phyloP scores from a whole-genome alignment of 1,284 basidiomycete species.

The Pseudomicrostroma phylloplanum region DNA sequence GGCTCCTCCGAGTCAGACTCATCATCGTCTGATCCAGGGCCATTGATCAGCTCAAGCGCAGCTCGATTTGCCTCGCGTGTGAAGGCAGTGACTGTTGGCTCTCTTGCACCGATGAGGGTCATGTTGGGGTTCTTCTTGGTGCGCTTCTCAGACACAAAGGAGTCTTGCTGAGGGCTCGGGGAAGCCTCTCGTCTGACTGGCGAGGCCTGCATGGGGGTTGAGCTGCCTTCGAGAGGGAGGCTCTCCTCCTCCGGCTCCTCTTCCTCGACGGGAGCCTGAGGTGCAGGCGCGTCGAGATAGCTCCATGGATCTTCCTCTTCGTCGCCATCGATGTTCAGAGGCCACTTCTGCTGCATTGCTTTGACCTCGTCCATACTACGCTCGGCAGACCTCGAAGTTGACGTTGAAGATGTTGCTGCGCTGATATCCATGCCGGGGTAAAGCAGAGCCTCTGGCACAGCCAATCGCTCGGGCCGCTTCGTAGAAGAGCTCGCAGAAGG shows the following conservation, averaged over 20 bases:
- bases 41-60: too few relatives aligned
- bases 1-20: constrained; percentile 20
- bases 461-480: constrained; percentile 30
- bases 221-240: too few relatives aligned
- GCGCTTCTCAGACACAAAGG: too few relatives aligned
- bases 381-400: constrained; percentile 19
- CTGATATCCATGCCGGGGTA: constrained; percentile 29
- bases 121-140: too few relatives aligned
- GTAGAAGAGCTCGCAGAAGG: constrained; percentile 7
- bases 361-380: constrained; percentile 36
- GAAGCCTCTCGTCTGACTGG: too few relatives aligned
- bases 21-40: constrained; percentile 15
- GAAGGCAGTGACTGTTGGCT: too few relatives aligned
- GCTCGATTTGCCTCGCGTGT: too few relatives aligned
- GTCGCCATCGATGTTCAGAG: constrained; percentile 12
- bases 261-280: constrained; percentile 2
- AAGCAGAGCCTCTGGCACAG: constrained; percentile 30
- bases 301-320: constrained; percentile 34
- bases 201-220: too few relatives aligned
- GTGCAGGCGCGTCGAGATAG: constrained; percentile 27
- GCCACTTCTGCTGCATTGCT: constrained; percentile 16
- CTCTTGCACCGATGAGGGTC: too few relatives aligned
- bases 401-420: constrained; percentile 2
- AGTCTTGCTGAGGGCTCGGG: too few relatives aligned
- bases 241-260: constrained; percentile 1